Evolutionary conservation across 1,284 basidiomycete genomes (phyloP).

Genomic region (Puccinia polysora): DNA sequence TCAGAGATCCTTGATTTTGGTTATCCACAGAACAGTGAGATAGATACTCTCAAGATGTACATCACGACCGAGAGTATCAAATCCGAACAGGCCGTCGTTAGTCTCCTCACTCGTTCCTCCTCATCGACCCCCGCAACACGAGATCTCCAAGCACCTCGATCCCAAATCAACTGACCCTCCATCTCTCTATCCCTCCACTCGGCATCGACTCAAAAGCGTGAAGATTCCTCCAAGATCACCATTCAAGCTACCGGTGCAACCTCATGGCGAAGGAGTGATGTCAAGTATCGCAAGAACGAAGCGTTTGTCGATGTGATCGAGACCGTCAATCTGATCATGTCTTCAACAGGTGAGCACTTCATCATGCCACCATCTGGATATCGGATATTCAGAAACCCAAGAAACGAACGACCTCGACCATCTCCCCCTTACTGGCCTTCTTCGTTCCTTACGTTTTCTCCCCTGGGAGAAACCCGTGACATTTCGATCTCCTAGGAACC

Average conservation of each 20-base stretch:
- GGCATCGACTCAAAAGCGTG: no score
- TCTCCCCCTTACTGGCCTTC: background rate
- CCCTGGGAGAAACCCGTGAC: background rate
- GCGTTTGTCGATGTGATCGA: slow-evolving; percentile 98
- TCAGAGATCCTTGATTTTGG: slow-evolving; percentile 97
- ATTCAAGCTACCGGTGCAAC: slow-evolving; percentile 90
- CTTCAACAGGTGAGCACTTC: slow-evolving; percentile 69
- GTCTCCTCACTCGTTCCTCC: slow-evolving; percentile 50
- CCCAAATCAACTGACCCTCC: background rate
- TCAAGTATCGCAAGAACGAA: slow-evolving; percentile 97
- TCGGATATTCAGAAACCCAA: background rate
- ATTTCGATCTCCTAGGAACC: slow-evolving; percentile 61
- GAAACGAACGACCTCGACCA: background rate
- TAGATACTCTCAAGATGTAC: slow-evolving; percentile 93
- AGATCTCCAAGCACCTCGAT: background rate
- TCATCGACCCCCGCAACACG: background rate
- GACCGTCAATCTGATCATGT: slow-evolving; percentile 92
- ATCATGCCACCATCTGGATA: background rate
- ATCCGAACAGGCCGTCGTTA: slow-evolving; percentile 69
- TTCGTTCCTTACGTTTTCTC: background rate
- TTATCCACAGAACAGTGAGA: slow-evolving; percentile 98
- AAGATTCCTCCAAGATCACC: slow-evolving; percentile 94
- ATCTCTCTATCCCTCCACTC: slow-evolving; percentile 14
- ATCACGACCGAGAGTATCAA: slow-evolving; percentile 97
- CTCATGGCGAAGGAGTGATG: slow-evolving; percentile 86